phyloP scores from a whole-genome alignment of 2,329 filamentous ascomycete species.

The Seiridium cupressi region DNA sequence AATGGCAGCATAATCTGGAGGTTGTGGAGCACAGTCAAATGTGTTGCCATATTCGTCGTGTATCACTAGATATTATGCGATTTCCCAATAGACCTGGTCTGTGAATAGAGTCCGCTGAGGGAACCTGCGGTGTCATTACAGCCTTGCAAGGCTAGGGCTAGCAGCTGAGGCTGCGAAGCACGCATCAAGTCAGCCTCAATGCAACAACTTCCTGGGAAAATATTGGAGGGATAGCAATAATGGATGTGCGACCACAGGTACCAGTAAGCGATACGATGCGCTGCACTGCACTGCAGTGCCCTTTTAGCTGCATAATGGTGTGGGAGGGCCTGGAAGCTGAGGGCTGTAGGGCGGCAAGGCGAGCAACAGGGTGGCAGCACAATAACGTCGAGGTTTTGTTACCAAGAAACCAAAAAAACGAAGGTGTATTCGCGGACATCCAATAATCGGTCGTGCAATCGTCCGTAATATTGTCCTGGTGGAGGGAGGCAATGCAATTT shows the following conservation, averaged over 20 bases:
- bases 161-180: not conserved
- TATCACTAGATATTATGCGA: conserved; percentile 14
- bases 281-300: no score
- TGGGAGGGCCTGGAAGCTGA: no score
- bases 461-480: no score
- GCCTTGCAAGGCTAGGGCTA: conserved; percentile 13
- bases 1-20: conserved; percentile 3
- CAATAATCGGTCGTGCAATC: no score
- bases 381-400: no score
- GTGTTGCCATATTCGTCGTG: conserved; percentile 4
- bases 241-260: not conserved
- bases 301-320: no score
- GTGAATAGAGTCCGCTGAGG: conserved; percentile 10
- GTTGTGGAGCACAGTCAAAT: not conserved
- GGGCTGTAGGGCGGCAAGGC: no score
- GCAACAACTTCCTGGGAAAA: not conserved
- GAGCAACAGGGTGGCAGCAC: no score
- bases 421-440: no score
- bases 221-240: not conserved
- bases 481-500: no score
- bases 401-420: no score
- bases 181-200: not conserved
- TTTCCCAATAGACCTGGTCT: conserved; percentile 22
- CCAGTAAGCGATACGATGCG: not conserved
- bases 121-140: conserved; percentile 7